Evolutionary conservation across 1,139 yeast species (phyloP).

Genomic region (Debaryomyces robertsiae): DNA sequence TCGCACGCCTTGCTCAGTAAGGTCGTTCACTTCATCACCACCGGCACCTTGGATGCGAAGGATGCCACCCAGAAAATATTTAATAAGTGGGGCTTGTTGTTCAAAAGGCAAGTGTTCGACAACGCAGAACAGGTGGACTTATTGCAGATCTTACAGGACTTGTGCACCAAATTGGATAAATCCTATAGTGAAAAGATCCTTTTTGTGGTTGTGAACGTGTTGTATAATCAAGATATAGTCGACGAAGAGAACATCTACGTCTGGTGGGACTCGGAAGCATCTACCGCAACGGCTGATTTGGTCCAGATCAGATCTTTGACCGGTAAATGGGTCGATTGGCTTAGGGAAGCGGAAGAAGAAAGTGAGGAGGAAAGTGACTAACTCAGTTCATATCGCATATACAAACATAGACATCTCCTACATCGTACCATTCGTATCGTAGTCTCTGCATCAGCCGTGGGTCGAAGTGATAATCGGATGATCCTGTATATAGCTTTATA

Average conservation of each 20-base stretch:
- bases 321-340: slow-evolving; percentile 82
- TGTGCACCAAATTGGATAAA: slow-evolving; percentile 36
- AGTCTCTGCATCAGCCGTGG: too few relatives aligned
- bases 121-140: slow-evolving; percentile 76
- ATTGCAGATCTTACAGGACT: slow-evolving; percentile 57
- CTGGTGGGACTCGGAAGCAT: slow-evolving; percentile 72
- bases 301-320: slow-evolving; percentile 57
- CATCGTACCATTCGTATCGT: neutral
- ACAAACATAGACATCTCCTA: slow-evolving; percentile 5
- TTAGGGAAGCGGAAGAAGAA: slow-evolving; percentile 80
- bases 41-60: slow-evolving; percentile 73
- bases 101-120: slow-evolving; percentile 81
- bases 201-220: slow-evolving; percentile 62
- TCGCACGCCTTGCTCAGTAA: slow-evolving; percentile 69
- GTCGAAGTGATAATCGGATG: neutral
- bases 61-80: slow-evolving; percentile 78
- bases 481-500: slow-evolving; percentile 6
- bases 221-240: slow-evolving; percentile 79
- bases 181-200: slow-evolving; percentile 52
- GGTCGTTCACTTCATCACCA: slow-evolving; percentile 69
- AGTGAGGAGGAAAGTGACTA: slow-evolving; percentile 22
- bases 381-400: slow-evolving; percentile 3
- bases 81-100: slow-evolving; percentile 76
- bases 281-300: slow-evolving; percentile 46
- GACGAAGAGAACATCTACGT: slow-evolving; percentile 76